Evolutionary conservation across 176 grass and related monocot genomes (phyloP).

Genomic region (Musa troglodytarum): DNA sequence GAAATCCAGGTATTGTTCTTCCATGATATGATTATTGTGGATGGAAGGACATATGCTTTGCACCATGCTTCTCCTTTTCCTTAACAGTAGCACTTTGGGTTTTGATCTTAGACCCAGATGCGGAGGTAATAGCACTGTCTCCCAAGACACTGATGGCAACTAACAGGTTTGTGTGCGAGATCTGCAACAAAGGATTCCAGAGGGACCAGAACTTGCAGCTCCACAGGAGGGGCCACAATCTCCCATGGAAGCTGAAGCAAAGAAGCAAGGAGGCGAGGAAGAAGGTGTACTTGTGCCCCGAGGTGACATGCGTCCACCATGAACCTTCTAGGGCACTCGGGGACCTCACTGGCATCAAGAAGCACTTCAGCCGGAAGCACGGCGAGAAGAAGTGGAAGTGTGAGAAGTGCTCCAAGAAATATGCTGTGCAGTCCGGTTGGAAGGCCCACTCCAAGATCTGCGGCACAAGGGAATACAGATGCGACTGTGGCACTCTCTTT

Average conservation of each 20-base stretch:
- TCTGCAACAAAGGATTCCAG: conserved; percentile 90
- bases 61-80: too few relatives aligned
- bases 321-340: conserved; percentile 66
- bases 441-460: conserved; percentile 95
- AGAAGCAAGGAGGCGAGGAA: conserved; percentile 69
- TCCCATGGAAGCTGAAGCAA: conserved; percentile 95
- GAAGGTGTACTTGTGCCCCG: conserved; percentile 94
- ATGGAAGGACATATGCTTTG: background rate
- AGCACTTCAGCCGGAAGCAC: conserved; percentile 93
- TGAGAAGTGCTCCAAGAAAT: conserved; percentile 85
- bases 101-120: conserved; percentile 49
- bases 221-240: conserved; percentile 86
- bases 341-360: conserved; percentile 94
- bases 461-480: conserved; percentile 82
- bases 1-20: conserved; percentile 61
- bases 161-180: conserved; percentile 86
- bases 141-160: conserved; percentile 81
- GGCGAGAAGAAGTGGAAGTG: conserved; percentile 99
- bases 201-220: conserved; percentile 93
- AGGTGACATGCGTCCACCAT: conserved; percentile 69
- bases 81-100: too few relatives aligned
- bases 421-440: conserved; percentile 90
- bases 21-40: background rate
- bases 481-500: conserved; percentile 87
- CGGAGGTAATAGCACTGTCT: conserved; percentile 83